Conservation (phyloP, 768 basidiomycete species). For the Bullera alba region DNA sequence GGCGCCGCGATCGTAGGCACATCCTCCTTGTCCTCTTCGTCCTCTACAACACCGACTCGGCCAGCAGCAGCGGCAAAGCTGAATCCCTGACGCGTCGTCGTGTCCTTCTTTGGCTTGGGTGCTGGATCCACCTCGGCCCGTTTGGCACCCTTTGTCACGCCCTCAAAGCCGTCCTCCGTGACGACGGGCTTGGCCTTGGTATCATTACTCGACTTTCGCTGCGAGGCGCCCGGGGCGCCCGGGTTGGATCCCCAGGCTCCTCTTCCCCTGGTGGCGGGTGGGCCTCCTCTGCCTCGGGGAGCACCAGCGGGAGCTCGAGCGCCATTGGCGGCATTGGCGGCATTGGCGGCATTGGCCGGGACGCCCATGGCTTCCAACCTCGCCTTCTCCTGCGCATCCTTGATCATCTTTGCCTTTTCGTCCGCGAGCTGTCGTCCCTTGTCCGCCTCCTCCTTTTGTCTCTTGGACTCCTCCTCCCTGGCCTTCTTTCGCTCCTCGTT, state of each 20-base stretch:
- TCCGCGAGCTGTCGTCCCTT: constrained; percentile 23
- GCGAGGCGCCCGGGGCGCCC: neutral
- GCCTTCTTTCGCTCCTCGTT: constrained; percentile 34
- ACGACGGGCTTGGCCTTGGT: neutral
- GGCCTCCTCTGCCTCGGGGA: constrained; percentile 2
- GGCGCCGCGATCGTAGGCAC: neutral
- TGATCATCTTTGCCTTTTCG: constrained; percentile 54
- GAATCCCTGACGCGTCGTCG: constrained; percentile 56
- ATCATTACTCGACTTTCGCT: neutral
- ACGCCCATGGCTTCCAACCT: constrained; percentile 5
- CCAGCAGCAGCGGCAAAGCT: constrained; percentile 66
- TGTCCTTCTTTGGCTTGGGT: constrained; percentile 24
- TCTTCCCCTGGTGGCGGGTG: neutral
- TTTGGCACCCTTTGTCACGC: neutral
- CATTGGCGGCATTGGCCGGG: neutral
- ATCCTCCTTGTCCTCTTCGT: constrained; percentile 9
- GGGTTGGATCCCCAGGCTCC: neutral
- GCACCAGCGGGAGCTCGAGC: constrained; percentile 1
- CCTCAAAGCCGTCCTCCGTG: constrained; percentile 22
- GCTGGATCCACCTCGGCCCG: neutral
- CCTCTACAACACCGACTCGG: constrained; percentile 14
- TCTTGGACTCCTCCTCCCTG: constrained; percentile 22
- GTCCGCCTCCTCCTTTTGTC: constrained; percentile 29
- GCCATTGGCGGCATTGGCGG: neutral
- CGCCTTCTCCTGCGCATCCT: constrained; percentile 48